Base-by-base conservation (phyloP, 495 filamentous ascomycete species). In the Talaromyces stipitatus region DNA sequence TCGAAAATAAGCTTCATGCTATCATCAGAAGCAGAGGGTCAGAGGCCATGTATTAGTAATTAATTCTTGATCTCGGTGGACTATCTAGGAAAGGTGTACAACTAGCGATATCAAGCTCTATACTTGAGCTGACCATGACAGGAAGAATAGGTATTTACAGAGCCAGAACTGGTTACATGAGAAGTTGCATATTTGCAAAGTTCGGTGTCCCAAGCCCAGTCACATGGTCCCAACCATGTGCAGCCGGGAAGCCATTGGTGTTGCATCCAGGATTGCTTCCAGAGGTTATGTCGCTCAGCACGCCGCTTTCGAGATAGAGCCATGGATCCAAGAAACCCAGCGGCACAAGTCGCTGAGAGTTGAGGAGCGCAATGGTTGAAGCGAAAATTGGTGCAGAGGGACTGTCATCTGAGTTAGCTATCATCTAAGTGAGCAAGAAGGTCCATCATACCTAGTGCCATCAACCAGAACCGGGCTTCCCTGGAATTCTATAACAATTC, bases 241-340 rank as follows among this genome's bases (percentile, higher is more conserved):
- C 78, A 10, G 82, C 80, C 14, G 58, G 58, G 61, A 87, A 88
- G 0, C 82, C 84, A 8, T 65, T 50, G 4, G 78, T 80, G 30
- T 75, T 76, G 60, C 88, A 91, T 1, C 88, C 88, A 0, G 70
- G 75, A 29, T 80, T 84, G 7, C 78, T 80, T 0, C 85, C 85
- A 10, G 62, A 50, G 3, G 73, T 74, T 43, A 91, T 81, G 61
- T 92, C 88, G 12, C 78, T 89, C 51, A 90, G 70, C 0, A 72
- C 84, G 9, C 72, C 82, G 7, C 61, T 68, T 23, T 54, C 18
- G 9, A 72, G 71, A 68, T 90, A 91, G 22, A 91, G 62, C 84
- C 83, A 87, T 0, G 86, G 87, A 65, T 92, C 91, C 30, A 90
- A 62, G 73, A 90, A 91, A 0, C 88, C 88, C 56, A 91, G 63